A percentile compares a stretch with the other conserved stretches of the same genome.
Evolutionary conservation across 352 stramenopile species (phyloP).

Genomic region (Globisporangium nunn): DNA sequence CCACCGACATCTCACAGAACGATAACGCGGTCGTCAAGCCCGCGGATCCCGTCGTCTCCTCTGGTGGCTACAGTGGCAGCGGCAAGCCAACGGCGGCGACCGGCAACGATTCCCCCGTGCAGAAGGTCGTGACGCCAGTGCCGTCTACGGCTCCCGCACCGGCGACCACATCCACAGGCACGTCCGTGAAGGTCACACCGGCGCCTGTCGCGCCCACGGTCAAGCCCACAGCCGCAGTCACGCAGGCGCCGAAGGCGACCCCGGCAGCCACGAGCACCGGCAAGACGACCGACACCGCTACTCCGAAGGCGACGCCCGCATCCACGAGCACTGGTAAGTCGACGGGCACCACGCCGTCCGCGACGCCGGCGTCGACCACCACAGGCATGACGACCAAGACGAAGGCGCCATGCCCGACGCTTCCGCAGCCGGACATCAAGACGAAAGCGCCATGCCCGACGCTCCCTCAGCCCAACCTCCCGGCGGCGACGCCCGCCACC

Average conservation of each 20-base stretch:
- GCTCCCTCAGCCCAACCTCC: slow-evolving; percentile 20
- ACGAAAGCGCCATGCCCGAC: slow-evolving; percentile 20
- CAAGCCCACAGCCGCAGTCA: not conserved
- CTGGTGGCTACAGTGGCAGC: slow-evolving; percentile 4
- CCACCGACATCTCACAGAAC: slow-evolving; percentile 14
- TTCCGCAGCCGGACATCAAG: slow-evolving; percentile 20
- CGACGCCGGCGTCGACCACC: slow-evolving; percentile 5
- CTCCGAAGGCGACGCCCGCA: slow-evolving; percentile 10
- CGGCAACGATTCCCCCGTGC: slow-evolving; percentile 6
- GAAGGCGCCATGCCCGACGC: slow-evolving; percentile 13
- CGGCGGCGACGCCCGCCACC: slow-evolving; percentile 9
- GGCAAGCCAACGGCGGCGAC: slow-evolving; percentile 3
- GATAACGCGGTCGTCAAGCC: slow-evolving; percentile 15
- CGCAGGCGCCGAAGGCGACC: not conserved
- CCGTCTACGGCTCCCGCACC: slow-evolving; percentile 10
- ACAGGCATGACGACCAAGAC: slow-evolving; percentile 7
- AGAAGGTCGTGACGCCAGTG: not conserved
- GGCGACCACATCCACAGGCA: slow-evolving; percentile 10
- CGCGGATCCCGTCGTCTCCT: slow-evolving; percentile 6
- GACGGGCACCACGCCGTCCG: slow-evolving; percentile 1
- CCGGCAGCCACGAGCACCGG: slow-evolving; percentile 5
- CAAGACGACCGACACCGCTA: slow-evolving; percentile 1
- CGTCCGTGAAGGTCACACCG: slow-evolving; percentile 1
- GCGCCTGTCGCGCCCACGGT: not conserved
- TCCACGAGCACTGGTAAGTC: not conserved